Evolutionary conservation across 768 basidiomycete genomes (phyloP), one percentile per base, ranked within the genome.

Genomic region (Psilocybe subaeruginosa): DNA sequence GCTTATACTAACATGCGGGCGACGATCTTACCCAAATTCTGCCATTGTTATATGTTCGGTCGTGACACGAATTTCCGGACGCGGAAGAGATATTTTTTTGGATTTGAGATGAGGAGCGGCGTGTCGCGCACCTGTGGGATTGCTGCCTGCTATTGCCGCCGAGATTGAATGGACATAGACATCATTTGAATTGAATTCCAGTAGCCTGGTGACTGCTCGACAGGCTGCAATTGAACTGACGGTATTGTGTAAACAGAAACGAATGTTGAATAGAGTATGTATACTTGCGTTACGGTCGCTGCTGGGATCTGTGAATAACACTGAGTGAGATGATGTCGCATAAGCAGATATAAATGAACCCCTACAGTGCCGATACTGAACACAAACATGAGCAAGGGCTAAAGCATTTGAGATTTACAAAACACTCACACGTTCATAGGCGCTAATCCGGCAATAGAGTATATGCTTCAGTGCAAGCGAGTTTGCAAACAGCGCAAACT

Each of bases 201-300:
- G 80, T 23, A 91, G 76, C 61, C 87, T 80, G 70, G 89, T 87
- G 48, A 90, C 89, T 30, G 86, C 83, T 47, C 89, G 83, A 70
- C 87, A 87, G 30, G 89, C 85, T 19, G 88, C 86, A 55, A 88
- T 86, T 7, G 85, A 79, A 27, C 82, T 85, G 61, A 9, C 29
- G 58, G 29, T 47, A 52, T 37, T 60, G 35, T 56, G 60, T 35
- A 37, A 29, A 56, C 23, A 54, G 8, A 47, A 47, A 57, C 30
- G 19, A 9, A 48, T n/a, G 29, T 19, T 19, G 35, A 17, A 19
- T 46, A 33, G 9, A 60, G 19, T 17, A 41, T 14, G 16, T 33
- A 46, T 47, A 61, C 72, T 16, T 74, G 89, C 88, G 87, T 86
- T 60, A 88, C 76, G 4, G 84, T 81, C 16, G 88, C 87, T 39